Base-by-base conservation (phyloP, 2,329 filamentous ascomycete genomes). In the Alternaria atra region DNA sequence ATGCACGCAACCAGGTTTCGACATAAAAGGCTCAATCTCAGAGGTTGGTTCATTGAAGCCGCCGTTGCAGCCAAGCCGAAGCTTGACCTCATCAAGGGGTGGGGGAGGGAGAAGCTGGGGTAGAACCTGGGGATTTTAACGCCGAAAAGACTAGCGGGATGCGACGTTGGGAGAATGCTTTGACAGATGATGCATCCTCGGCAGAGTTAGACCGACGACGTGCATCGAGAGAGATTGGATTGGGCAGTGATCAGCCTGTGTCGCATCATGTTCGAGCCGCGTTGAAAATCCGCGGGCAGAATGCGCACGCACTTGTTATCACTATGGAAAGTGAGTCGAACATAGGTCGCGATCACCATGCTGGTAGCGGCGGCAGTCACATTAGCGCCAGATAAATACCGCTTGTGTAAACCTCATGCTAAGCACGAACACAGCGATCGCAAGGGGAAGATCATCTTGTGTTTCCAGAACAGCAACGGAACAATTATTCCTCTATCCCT, bases 31-130 rank as follows among this genome's bases (percentile, higher is more conserved):
- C 17, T 47, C 35, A 32, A 56, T 61, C 46, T 32, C 55, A 64
- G 63, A 63, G 58, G 60, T 53, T 52, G 37, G 34, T 46, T 46
- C 17, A 25, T n/a, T 32, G 32, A 48, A 43, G 20, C 60, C 55
- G 48, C 52, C 64, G 61, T 59, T 64, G 67, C 54, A 67, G 63
- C 65, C 60, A 62, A 65, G 65, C 53, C 42, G 17, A 42, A 25
- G 34, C 59, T 63, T 65, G 34, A 52, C 64, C 57, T 48, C 29
- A 43, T 63, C 52, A 59, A 60, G 63, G 54, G 58, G 63, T 42
- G 64, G 65, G 59, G 62, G 52, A 25, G 39, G n/a, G 42, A 47
- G 55, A 68, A 64, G 46, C 68, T 61, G 69, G 69, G 66, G 69
- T 70, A 65, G 46, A 64, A 35, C 40, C 56, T 63, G 66, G 65